These are phyloP conservation scores for Ascosphaera aggregata DNA, from an alignment of 2,329 filamentous ascomycete species.

Conservation along the genomic window DNA sequence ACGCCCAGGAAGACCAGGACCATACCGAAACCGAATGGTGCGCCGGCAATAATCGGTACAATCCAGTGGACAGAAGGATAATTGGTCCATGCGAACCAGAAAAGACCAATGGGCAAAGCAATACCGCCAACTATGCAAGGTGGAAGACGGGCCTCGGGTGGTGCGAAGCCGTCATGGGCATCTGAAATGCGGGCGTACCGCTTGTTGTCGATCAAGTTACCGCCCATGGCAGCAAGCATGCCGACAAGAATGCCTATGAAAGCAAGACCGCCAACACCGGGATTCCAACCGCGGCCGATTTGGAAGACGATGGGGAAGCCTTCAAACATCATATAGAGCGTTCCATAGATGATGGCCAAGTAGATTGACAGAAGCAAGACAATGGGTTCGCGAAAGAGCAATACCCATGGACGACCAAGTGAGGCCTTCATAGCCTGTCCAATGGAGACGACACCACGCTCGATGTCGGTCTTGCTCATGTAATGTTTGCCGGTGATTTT, in stretches of 20 bases:
- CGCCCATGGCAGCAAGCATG: conserved; percentile 33
- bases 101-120: conserved; percentile 37
- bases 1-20: conserved; percentile 38
- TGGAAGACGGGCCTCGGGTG: conserved; percentile 42
- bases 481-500: conserved; percentile 32
- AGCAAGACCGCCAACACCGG: conserved; percentile 36
- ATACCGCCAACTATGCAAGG: conserved; percentile 38
- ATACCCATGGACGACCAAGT: conserved; percentile 41
- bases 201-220: conserved; percentile 25
- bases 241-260: conserved; percentile 48
- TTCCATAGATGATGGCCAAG: conserved; percentile 29
- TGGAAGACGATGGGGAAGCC: conserved; percentile 46
- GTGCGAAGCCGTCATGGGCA: conserved; percentile 29
- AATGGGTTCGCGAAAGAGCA: conserved; percentile 48
- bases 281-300: conserved; percentile 31
- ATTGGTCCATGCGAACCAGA: conserved; percentile 40
- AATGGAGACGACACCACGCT: conserved; percentile 15
- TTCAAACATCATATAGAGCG: conserved; percentile 34
- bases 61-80: conserved; percentile 32
- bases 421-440: conserved; percentile 29
- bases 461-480: conserved; percentile 27
- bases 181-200: conserved; percentile 26
- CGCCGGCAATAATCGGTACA: conserved; percentile 23
- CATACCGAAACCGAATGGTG: conserved; percentile 34
- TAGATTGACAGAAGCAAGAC: conserved; percentile 41